Percentiles rank a stretch among this genome's conserved stretches.
phyloP scores from a whole-genome alignment of 139 green algal genomes.

The Chlamydomonas schloesseri region DNA sequence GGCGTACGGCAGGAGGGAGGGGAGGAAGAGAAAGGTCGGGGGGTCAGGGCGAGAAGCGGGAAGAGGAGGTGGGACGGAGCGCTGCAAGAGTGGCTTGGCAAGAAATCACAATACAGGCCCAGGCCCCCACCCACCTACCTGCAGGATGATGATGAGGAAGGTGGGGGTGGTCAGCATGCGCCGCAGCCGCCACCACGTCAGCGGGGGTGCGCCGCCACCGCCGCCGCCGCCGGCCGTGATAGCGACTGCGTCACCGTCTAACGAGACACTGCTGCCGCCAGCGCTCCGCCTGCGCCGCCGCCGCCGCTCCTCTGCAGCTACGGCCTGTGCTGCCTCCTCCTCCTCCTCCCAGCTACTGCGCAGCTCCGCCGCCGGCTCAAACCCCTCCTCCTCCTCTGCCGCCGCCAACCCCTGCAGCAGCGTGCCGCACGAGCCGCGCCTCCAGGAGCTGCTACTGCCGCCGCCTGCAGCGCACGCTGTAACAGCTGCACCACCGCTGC shows the following conservation, averaged over 20 bases:
- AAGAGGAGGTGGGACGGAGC: not conserved
- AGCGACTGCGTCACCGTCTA: not conserved
- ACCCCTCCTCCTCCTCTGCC: too few species aligned
- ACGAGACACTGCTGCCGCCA: not conserved
- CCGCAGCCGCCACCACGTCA: conserved; percentile 33
- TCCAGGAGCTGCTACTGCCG: too few species aligned
- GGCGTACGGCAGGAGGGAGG: conserved; percentile 41
- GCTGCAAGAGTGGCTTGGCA: too few species aligned
- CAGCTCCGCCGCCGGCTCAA: too few species aligned
- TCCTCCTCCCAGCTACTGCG: too few species aligned
- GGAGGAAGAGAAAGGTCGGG: not conserved
- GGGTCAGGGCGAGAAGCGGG: not conserved
- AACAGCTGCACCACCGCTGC: too few species aligned
- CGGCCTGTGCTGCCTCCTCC: not conserved
- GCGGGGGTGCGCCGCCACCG: not conserved
- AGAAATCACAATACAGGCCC: too few species aligned
- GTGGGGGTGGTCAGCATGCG: conserved; percentile 53
- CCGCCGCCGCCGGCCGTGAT: not conserved
- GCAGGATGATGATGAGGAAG: conserved; percentile 66
- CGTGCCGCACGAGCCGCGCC: too few species aligned
- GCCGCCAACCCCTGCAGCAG: too few species aligned
- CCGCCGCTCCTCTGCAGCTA: not conserved
- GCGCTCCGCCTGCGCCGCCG: not conserved
- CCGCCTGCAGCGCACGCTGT: too few species aligned
- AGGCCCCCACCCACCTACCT: conserved; percentile 46